These are phyloP conservation scores for Alternaria dauci DNA, from an alignment of 2,329 filamentous ascomycete species.

Conservation along the genomic window DNA sequence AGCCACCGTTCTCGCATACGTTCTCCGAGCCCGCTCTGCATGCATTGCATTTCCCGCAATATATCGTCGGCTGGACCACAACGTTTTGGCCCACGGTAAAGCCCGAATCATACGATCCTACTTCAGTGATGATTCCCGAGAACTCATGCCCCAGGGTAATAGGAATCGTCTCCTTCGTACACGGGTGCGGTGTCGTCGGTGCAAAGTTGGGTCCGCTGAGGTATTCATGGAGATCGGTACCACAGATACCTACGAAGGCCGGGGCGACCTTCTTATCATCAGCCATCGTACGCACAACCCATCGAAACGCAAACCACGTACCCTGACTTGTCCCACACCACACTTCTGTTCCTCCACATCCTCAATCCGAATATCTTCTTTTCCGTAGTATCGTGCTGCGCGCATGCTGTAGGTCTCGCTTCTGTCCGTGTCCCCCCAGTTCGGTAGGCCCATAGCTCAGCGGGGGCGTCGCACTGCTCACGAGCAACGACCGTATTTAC, in stretches of 20 bases:
- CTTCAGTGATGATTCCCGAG: constrained; percentile 65
- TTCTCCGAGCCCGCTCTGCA: constrained; percentile 65
- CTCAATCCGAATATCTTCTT: constrained; percentile 64
- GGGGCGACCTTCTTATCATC: constrained; percentile 49
- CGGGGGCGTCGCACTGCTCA: constrained; percentile 7
- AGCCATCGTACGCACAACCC: neutral
- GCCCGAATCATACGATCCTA: constrained; percentile 60
- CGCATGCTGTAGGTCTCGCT: constrained; percentile 53
- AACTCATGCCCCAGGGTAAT: constrained; percentile 73
- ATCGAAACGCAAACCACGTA: constrained; percentile 16
- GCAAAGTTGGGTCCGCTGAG: constrained; percentile 59
- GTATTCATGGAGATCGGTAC: constrained; percentile 63
- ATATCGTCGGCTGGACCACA: constrained; percentile 67
- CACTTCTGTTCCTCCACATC: constrained; percentile 59
- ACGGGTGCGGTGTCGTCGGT: constrained; percentile 62
- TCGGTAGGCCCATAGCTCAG: constrained; percentile 10
- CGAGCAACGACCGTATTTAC: constrained; percentile 37
- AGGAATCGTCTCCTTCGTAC: constrained; percentile 66
- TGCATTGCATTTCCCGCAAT: constrained; percentile 64
- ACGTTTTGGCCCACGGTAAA: constrained; percentile 65
- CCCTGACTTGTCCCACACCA: constrained; percentile 60
- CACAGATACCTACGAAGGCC: constrained; percentile 63
- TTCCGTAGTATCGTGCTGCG: constrained; percentile 64
- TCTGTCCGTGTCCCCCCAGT: constrained; percentile 6
- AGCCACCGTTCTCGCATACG: constrained; percentile 65